Conservation (phyloP, 2,329 filamentous ascomycete genomes). For the Arthrobotrys sinensis region DNA sequence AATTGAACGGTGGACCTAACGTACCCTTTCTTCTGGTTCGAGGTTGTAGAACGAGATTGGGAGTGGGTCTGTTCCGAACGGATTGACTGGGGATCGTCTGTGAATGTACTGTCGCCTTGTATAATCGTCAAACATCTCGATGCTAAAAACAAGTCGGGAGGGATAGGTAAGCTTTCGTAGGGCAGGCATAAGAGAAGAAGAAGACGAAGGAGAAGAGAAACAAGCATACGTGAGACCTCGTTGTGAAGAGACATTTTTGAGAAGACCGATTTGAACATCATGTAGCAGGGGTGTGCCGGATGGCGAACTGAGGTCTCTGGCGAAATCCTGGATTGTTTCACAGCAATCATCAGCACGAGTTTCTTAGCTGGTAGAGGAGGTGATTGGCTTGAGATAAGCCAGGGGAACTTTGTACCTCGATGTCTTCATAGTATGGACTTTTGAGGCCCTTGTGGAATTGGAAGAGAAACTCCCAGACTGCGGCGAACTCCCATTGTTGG, state of each 20-base stretch:
- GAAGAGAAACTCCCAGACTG: slow-evolving; percentile 88
- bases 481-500: slow-evolving; percentile 57
- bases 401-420: slow-evolving; percentile 77
- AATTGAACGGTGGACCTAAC: not conserved
- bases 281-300: slow-evolving; percentile 74
- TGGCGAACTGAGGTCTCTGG: slow-evolving; percentile 40
- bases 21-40: slow-evolving; percentile 33
- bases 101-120: slow-evolving; percentile 87
- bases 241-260: slow-evolving; percentile 95
- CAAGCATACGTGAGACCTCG: slow-evolving; percentile 82
- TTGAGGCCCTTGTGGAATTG: slow-evolving; percentile 89
- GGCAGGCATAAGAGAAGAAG: slow-evolving; percentile 15
- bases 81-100: slow-evolving; percentile 85
- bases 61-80: slow-evolving; percentile 83
- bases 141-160: slow-evolving; percentile 70
- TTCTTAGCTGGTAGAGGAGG: not conserved
- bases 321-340: slow-evolving; percentile 41
- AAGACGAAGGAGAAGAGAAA: slow-evolving; percentile 5
- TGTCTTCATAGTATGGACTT: slow-evolving; percentile 83
- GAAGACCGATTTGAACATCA: slow-evolving; percentile 85
- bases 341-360: not conserved
- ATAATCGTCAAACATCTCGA: slow-evolving; percentile 93
- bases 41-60: slow-evolving; percentile 77
- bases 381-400: slow-evolving; percentile 6
- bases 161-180: slow-evolving; percentile 3